Base-by-base conservation (phyloP, 2,329 filamentous ascomycete genomes). In the Epichloe uncinata region DNA sequence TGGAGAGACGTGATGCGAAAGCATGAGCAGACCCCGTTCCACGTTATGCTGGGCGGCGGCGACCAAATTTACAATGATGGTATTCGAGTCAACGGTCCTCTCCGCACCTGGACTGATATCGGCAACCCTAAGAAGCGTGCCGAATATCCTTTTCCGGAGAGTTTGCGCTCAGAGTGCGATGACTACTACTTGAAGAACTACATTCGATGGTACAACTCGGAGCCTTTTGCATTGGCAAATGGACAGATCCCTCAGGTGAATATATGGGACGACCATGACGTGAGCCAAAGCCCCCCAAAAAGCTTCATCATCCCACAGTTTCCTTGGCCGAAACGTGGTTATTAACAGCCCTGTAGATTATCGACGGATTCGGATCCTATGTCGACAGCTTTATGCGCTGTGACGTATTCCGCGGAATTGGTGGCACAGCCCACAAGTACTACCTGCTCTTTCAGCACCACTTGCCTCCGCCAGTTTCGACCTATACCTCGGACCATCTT, bases 361-460 rank as follows among this genome's bases (percentile, higher is more conserved):
- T 91, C 57, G 85, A 90, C 65, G 93, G 93, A 0, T 98, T 87
- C 62, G 93, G 93, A 4, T 95, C 89, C 0, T 98, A 98, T 65
- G 82, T 89, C 26, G 82, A 96, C 60, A 81, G 89, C 37, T 97
- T 97, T 63, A 97, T 97, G 89, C 80, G 78, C 58, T 93, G 88
- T 47, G 78, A 87, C 44, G 88, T 98, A 5, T 97, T 98, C 66
- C 84, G 85, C 42, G 93, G 93, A 18, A 80, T 98, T 50, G 93
- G 93, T 5, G 88, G 87, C 34, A 82, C 90, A 49, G 93, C 93
- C 1, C 94, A 93, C 73, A 98, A 98, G 67, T 97, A 97, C 68
- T 98, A 98, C 64, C 79, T 97, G 77, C 78, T 98, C 9, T 98
- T 98, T 68, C 93, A 98, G 69, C 93, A 98, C 58, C 91, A 96